A percentile compares a stretch with the other conserved stretches of the same genome.
phyloP scores from a whole-genome alignment of 306 rosid genomes.

The Alnus rubra region DNA sequence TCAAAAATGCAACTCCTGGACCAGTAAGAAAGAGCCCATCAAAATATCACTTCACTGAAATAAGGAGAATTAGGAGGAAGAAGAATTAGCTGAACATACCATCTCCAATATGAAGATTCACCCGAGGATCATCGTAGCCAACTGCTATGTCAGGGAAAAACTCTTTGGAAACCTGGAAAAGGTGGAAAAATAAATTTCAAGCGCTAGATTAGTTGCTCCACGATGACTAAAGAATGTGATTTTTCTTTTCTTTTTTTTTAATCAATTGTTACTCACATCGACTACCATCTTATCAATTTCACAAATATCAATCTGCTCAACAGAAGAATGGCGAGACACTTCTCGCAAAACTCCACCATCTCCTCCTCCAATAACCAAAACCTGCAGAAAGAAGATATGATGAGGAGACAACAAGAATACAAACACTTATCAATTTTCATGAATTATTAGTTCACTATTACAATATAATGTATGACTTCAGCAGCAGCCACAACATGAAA shows the following conservation, averaged over 20 bases:
- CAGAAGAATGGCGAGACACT: constrained; percentile 86
- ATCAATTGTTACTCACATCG: constrained; percentile 56
- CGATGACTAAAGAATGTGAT: neutral
- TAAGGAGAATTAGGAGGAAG: constrained; percentile 8
- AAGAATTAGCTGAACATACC: constrained; percentile 52
- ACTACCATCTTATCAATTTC: constrained; percentile 99
- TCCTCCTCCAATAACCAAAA: constrained; percentile 99
- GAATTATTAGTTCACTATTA: neutral
- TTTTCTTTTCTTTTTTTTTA: neutral
- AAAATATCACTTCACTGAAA: constrained; percentile 12
- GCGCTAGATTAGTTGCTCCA: neutral
- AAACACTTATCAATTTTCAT: neutral
- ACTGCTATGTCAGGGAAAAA: constrained; percentile 81
- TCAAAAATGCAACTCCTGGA: constrained; percentile 91
- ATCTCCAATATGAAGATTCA: constrained; percentile 79
- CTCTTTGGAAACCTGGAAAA: constrained; percentile 75
- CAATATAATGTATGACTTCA: neutral
- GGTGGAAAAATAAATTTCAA: constrained; percentile 9
- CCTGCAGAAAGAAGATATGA: constrained; percentile 43
- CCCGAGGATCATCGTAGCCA: constrained; percentile 86
- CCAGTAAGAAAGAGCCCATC: constrained; percentile 29
- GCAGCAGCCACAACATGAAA: neutral
- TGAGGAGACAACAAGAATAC: neutral
- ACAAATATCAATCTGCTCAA: constrained; percentile 85
- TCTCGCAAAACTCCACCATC: constrained; percentile 99